Conservation (phyloP, 805 yeast species). For the Lipomyces spencermartinsiae region DNA sequence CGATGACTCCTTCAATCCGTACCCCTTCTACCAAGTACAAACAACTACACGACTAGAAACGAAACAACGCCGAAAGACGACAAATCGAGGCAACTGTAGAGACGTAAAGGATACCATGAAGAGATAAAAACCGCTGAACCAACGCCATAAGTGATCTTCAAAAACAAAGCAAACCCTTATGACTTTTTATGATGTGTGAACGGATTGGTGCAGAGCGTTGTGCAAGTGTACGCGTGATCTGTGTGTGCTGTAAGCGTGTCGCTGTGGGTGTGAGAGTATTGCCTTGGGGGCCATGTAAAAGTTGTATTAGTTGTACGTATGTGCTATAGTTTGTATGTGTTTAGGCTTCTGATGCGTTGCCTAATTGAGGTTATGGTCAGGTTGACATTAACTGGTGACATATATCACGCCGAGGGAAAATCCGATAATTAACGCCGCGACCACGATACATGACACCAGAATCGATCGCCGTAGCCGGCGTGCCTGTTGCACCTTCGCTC, state of each 20-base stretch:
- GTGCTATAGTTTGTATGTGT: not conserved
- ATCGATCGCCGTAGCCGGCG: constrained; percentile 22
- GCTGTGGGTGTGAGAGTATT: too few species aligned
- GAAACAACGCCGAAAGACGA: constrained; percentile 1
- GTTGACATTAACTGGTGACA: constrained; percentile 19
- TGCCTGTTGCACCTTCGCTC: not conserved
- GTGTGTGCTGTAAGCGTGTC: too few species aligned
- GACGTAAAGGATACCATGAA: not conserved
- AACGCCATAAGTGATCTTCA: not conserved
- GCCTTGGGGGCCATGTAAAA: not conserved
- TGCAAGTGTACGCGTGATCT: too few species aligned
- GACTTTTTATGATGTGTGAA: not conserved
- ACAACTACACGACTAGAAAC: not conserved
- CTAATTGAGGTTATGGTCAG: not conserved
- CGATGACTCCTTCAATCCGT: not conserved
- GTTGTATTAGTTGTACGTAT: not conserved
- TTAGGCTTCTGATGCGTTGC: not conserved
- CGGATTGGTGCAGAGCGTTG: too few species aligned
- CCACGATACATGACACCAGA: constrained; percentile 18
- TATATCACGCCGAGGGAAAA: constrained; percentile 35
- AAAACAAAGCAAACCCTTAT: not conserved
- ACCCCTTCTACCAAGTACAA: not conserved
- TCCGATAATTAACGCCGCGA: constrained; percentile 29
- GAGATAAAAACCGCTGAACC: not conserved
- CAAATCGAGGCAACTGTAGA: not conserved